phyloP scores from a whole-genome alignment of 345 rosid species.

The Melastoma malabathricum region DNA sequence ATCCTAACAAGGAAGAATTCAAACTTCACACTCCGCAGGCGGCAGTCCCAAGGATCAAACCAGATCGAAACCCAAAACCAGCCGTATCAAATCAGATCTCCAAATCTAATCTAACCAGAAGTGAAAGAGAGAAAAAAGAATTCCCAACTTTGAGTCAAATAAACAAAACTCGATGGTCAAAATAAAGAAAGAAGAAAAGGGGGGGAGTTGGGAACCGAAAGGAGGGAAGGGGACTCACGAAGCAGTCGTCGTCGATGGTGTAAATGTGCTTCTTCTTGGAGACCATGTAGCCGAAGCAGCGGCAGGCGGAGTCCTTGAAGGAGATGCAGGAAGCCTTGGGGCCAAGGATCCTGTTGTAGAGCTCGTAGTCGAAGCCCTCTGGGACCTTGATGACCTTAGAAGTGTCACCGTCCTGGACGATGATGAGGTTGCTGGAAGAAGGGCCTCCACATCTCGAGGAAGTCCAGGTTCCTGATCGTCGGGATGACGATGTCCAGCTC shows the following conservation, averaged over 20 bases:
- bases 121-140: not conserved
- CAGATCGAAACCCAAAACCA: no score
- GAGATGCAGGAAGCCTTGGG: slow-evolving; percentile 42
- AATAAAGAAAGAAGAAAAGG: not conserved
- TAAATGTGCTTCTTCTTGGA: slow-evolving; percentile 33
- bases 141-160: not conserved
- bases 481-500: slow-evolving; percentile 37
- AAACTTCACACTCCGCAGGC: no score
- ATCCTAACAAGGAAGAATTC: no score
- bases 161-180: not conserved
- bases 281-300: slow-evolving; percentile 33
- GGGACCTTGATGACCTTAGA: slow-evolving; percentile 28
- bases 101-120: not conserved
- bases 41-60: no score
- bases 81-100: no score
- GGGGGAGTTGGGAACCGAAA: no score
- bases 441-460: slow-evolving; percentile 40
- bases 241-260: slow-evolving; percentile 40
- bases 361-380: slow-evolving; percentile 32
- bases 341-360: slow-evolving; percentile 26
- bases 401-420: slow-evolving; percentile 37
- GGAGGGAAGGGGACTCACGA: slow-evolving; percentile 22
- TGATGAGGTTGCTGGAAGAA: slow-evolving; percentile 34
- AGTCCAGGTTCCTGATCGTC: slow-evolving; percentile 33
- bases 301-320: slow-evolving; percentile 35